Percentiles rank a stretch among this genome's conserved stretches.
These are phyloP conservation scores for Zalaria obscura DNA, from an alignment of 2,329 filamentous ascomycete species.

Conservation along the genomic window DNA sequence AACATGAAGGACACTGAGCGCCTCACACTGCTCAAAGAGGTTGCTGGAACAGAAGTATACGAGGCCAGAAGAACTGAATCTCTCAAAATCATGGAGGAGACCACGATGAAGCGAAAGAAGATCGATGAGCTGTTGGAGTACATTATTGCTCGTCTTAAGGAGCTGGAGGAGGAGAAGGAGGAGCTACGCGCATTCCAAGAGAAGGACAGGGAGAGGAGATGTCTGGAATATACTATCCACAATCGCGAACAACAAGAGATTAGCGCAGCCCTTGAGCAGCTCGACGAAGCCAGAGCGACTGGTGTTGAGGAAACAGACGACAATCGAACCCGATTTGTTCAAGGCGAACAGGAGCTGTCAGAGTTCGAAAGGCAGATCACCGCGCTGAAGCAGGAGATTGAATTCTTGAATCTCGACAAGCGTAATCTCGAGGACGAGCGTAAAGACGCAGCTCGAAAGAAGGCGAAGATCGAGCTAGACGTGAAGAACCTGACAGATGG, in stretches of 20 bases:
- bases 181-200: constrained; percentile 89
- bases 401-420: constrained; percentile 73
- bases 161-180: constrained; percentile 94
- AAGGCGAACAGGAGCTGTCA: constrained; percentile 66
- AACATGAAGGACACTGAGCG: constrained; percentile 98
- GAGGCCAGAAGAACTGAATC: constrained; percentile 84
- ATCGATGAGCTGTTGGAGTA: constrained; percentile 87
- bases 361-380: constrained; percentile 67
- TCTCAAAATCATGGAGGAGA: constrained; percentile 92
- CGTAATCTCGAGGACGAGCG: constrained; percentile 81
- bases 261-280: constrained; percentile 59
- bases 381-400: constrained; percentile 66
- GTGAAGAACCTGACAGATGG: constrained; percentile 73
- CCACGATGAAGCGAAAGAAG: constrained; percentile 84
- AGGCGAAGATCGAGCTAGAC: constrained; percentile 76
- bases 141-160: constrained; percentile 76
- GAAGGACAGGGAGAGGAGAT: constrained; percentile 81
- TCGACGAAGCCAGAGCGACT: constrained; percentile 68
- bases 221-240: constrained; percentile 89
- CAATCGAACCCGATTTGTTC: constrained; percentile 60
- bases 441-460: constrained; percentile 61
- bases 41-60: constrained; percentile 96
- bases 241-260: constrained; percentile 76
- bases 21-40: constrained; percentile 82
- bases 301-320: constrained; percentile 76